Evolutionary conservation across 768 basidiomycete genomes (phyloP), one percentile per base, ranked within the genome.

Genomic region (Strobilomyces confusus): DNA sequence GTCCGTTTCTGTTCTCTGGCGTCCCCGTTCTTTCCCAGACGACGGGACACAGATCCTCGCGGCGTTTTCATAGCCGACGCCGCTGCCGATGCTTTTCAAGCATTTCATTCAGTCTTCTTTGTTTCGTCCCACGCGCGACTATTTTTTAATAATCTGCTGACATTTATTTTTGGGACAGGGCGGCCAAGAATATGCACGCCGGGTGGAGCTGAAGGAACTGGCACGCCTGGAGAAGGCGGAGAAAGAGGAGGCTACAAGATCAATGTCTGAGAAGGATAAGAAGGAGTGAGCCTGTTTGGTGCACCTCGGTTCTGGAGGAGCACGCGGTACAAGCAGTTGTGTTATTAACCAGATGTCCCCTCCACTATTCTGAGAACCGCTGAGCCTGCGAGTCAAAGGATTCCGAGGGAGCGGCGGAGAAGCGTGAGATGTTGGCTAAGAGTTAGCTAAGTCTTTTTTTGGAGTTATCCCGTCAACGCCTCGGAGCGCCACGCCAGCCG

Each of bases 141-240:
- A 38, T 53, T 25, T 57, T 49, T 48, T 44, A 22, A 29, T 37
- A 13, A 22, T 48, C 32, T 30, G 44, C 59, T 60, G 38, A 62
- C 0, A 8, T 13, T 42, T 54, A 51, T 44, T 57, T 56, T 53
- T 50, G 58, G 55, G 43, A 49, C 72, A 94, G 85, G 85, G 82
- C 51, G 92, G 92, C 20, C 91, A 94, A 65, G 92, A 91, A 73
- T 94, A 87, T 64, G 89, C 88, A 26, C 76, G 74, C 54, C 82
- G 87, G 26, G 58, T 73, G 44, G 89, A 89, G 62, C 78, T 66
- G 54, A 69, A 60, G 58, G 76, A 75, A 49, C 59, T 74, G 56
- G 66, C 64, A 25, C 70, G 63, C 46, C 40, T 77, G 25, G 71
- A 77, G 38, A 75, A 72, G 57, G 76, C 73, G 51, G 66, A 64